Evolutionary conservation across 305 asterid species (phyloP), one percentile per base, ranked within the genome.

Genomic region (Rubia balearica): DNA sequence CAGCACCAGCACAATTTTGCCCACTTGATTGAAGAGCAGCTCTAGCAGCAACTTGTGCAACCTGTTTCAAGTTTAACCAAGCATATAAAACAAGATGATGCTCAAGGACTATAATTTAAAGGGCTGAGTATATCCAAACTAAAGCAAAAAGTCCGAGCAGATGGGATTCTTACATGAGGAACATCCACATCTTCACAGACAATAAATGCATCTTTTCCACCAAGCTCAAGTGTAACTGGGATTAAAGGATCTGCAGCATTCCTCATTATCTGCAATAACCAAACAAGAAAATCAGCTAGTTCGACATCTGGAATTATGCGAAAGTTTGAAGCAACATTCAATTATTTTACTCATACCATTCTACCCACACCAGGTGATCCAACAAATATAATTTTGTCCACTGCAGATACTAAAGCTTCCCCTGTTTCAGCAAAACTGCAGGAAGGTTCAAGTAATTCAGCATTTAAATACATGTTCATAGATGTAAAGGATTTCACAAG

Each of bases 1-100:
- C 98, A 74, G 99, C 98, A 61, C 98, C 96, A 71, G 98, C 99
- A 84, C 99, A 94, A 69, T 91, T 91, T 74, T 94, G 97, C 65
- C 99, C 96, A 46, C 99, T 91, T 79, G 99, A 91, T 78, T 91
- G 99, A 75, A 94, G 84, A 77, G 87, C 90, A 65, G 92, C 99
- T 85, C 97, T 88, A 70, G 80, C 99, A 82, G 99, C 99, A 78
- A 91, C 81, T 91, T 94, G 99, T 68, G 96, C 96, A 73, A 94
- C 98, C 99, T 94, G 81, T 60, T 77, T 77, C 66, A 71, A 75
- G 21, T 66, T 27, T 70, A 69, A 11, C 60, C 70, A 48, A 33
- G 48, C 68, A 78, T 62, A 76, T 69, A 71, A 40, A 67, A 69
- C 33, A 45, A 65, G 61, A 70, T 10, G 41, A 41, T 3, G 16